Conservation (phyloP, 805 yeast genomes). For the Scheffersomyces spartinae region DNA sequence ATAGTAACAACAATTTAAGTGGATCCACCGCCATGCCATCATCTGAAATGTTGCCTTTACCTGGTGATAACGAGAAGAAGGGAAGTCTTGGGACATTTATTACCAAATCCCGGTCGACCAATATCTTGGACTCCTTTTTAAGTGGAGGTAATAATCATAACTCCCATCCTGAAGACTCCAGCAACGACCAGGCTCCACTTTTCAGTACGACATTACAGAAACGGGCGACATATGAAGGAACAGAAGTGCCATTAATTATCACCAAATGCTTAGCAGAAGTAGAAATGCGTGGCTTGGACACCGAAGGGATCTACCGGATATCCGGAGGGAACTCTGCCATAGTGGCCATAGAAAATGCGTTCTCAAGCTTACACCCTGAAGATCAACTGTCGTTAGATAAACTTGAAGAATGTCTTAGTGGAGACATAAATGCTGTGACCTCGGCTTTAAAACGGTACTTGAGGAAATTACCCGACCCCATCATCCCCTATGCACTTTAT, state of each 20-base stretch:
- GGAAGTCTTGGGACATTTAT: conserved; percentile 10
- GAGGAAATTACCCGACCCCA: conserved; percentile 74
- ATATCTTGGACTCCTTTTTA: conserved; percentile 27
- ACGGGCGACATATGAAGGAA: conserved; percentile 51
- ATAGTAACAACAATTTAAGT: neutral
- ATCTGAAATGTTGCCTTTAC: too few species aligned
- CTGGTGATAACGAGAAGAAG: conserved; percentile 6
- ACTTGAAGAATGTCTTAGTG: conserved; percentile 26
- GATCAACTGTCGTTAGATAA: conserved; percentile 22
- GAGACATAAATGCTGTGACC: conserved; percentile 81
- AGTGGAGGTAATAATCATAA: conserved; percentile 7
- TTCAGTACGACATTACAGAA: conserved; percentile 48
- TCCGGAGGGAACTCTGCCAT: conserved; percentile 73
- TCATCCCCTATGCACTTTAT: conserved; percentile 62
- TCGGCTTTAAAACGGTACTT: conserved; percentile 80
- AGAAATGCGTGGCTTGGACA: conserved; percentile 60
- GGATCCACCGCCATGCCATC: conserved; percentile 1
- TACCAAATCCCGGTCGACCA: conserved; percentile 37
- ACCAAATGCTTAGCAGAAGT: conserved; percentile 65
- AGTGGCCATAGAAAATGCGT: conserved; percentile 33
- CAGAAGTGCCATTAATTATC: conserved; percentile 58
- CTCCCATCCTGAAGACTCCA: conserved; percentile 2
- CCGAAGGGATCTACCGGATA: conserved; percentile 85
- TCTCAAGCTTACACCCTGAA: conserved; percentile 16
- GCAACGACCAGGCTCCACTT: conserved; percentile 12